These are phyloP conservation scores for Pythium phragmitis DNA, from an alignment of 352 stramenopile species.

Conservation along the genomic window DNA sequence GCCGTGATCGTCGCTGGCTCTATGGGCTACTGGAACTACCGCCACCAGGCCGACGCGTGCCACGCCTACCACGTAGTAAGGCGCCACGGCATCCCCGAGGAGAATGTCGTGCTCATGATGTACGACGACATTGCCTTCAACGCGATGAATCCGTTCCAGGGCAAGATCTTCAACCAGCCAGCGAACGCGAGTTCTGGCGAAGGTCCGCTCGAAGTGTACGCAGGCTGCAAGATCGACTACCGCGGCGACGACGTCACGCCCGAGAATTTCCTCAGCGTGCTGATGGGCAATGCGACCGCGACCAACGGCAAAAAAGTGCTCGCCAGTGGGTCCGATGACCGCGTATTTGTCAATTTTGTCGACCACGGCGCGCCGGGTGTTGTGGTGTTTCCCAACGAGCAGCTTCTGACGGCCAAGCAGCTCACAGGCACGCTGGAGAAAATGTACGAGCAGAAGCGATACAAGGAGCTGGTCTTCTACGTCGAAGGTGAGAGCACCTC, in stretches of 20 bases:
- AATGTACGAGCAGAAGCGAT: constrained; percentile 86
- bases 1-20: constrained; percentile 90
- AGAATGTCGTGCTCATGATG: constrained; percentile 93
- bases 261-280: constrained; percentile 85
- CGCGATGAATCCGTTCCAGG: constrained; percentile 84
- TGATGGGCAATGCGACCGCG: constrained; percentile 69
- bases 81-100: constrained; percentile 78
- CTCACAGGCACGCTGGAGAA: constrained; percentile 65
- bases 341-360: constrained; percentile 93
- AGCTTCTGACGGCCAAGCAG: constrained; percentile 67
- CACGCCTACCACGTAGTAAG: constrained; percentile 91
- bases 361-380: constrained; percentile 88
- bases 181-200: constrained; percentile 35
- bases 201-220: constrained; percentile 82
- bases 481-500: constrained; percentile 55
- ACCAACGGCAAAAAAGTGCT: constrained; percentile 79
- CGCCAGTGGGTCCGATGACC: constrained; percentile 75
- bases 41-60: constrained; percentile 88
- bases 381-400: constrained; percentile 76
- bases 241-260: constrained; percentile 77
- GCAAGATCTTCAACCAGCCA: constrained; percentile 89
- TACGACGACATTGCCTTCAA: constrained; percentile 88
- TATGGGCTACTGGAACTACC: constrained; percentile 90
- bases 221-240: constrained; percentile 80
- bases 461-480: constrained; percentile 92